These are phyloP conservation scores for Evernia prunastri DNA, from an alignment of 495 filamentous ascomycete species.

Conservation along the genomic window DNA sequence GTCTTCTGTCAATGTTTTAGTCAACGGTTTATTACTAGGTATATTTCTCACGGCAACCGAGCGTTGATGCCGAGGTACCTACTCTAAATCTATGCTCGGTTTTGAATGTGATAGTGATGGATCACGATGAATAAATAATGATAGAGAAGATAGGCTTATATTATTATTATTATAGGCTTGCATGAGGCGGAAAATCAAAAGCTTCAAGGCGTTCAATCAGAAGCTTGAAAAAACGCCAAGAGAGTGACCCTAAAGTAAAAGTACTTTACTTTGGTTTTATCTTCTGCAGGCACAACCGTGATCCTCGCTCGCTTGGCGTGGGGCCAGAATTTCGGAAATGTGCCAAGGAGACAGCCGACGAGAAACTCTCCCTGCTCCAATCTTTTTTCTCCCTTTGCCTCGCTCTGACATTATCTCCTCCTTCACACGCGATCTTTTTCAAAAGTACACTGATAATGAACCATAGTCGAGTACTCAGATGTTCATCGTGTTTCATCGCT, in stretches of 20 bases:
- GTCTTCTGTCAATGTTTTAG: neutral
- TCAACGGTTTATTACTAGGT: neutral
- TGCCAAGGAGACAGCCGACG: neutral
- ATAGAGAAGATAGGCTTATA: too few relatives aligned
- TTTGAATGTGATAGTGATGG: too few relatives aligned
- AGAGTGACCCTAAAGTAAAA: too few relatives aligned
- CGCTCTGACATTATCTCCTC: too few relatives aligned
- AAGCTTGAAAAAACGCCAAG: neutral
- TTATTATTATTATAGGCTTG: too few relatives aligned
- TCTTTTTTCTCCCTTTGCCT: neutral
- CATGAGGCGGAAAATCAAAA: neutral
- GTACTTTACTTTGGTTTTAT: too few relatives aligned
- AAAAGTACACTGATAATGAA: too few relatives aligned
- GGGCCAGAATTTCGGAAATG: neutral
- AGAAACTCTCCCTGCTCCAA: too few relatives aligned
- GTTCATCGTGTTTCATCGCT: neutral
- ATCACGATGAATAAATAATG: too few relatives aligned
- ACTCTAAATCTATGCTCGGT: too few relatives aligned
- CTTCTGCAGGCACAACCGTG: slow-evolving; percentile 1
- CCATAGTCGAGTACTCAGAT: too few relatives aligned
- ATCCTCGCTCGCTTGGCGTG: slow-evolving; percentile 6
- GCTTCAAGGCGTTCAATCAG: neutral
- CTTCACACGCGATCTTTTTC: too few relatives aligned
- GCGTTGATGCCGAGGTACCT: neutral
- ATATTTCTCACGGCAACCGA: neutral